Percentiles rank a stretch among this genome's conserved stretches.
These are phyloP conservation scores for Herpotrichia juniperi DNA, from an alignment of 2,329 filamentous ascomycete genomes.

Conservation along the genomic window DNA sequence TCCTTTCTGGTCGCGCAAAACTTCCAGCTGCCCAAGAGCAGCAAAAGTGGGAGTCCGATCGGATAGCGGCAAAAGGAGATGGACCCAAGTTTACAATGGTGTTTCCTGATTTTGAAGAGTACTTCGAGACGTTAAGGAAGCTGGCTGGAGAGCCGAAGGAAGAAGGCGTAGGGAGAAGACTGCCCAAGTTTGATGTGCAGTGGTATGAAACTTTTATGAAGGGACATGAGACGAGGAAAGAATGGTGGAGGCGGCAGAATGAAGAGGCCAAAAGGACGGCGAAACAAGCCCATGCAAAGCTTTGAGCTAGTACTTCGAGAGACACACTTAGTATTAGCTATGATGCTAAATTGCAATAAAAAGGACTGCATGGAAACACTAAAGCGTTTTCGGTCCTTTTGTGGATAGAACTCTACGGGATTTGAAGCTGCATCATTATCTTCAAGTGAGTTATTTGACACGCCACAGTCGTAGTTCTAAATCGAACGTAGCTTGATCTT, in stretches of 20 bases:
- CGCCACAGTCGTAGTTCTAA: too few species aligned
- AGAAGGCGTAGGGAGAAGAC: slow-evolving; percentile 51
- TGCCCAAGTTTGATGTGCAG: slow-evolving; percentile 50
- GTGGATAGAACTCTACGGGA: too few species aligned
- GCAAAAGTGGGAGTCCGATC: slow-evolving; percentile 62
- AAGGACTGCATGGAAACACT: too few species aligned
- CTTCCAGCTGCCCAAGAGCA: slow-evolving; percentile 59
- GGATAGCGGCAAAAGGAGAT: slow-evolving; percentile 62
- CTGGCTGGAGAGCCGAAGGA: slow-evolving; percentile 56
- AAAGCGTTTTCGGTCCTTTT: too few species aligned
- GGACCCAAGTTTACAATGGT: slow-evolving; percentile 63
- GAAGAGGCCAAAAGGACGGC: slow-evolving; percentile 33
- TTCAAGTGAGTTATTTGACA: too few species aligned
- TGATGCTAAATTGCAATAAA: too few species aligned
- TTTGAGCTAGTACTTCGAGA: too few species aligned
- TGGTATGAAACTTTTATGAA: slow-evolving; percentile 60
- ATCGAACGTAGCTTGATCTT: background rate
- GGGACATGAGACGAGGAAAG: slow-evolving; percentile 62
- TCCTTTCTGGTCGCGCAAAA: slow-evolving; percentile 60
- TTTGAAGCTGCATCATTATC: too few species aligned
- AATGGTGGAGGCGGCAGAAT: slow-evolving; percentile 64
- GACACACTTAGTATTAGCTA: too few species aligned
- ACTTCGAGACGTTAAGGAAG: slow-evolving; percentile 63
- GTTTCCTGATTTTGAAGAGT: slow-evolving; percentile 67
- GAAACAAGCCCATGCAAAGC: background rate